Evolutionary conservation across 352 stramenopile species (phyloP), one percentile per base, ranked within the genome.

Genomic region (Globisporangium spinosum): DNA sequence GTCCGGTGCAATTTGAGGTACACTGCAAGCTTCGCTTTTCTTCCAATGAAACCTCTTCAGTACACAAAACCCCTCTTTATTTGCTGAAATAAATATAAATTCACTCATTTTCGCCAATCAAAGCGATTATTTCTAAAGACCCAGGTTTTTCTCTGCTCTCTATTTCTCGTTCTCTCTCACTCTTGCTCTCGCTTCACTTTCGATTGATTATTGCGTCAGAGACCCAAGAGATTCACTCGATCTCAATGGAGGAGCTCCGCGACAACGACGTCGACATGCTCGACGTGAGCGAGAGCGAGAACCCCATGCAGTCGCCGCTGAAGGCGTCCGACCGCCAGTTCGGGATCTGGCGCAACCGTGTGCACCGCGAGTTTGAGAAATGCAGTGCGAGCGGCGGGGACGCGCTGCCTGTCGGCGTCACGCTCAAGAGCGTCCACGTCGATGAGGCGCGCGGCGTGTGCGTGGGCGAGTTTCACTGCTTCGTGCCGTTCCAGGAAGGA

Each of bases 281-380:
- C 20, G 62, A 69, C 62, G 56, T 17, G 25, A 71, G 51, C 53
- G 38, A 27, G 20, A 71, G 51, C 53, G 38, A 27, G n/a, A 58
- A 17, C 25, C 15, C n/a, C 20, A 17, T 8, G n/a, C 20, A 47
- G 45, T 27, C 49, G 23, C 53, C 58, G 40, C 49, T 38, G 23
- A 32, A 59, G n/a, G 67, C 71, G 17, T 58, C 49, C 65, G 67
- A 80, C 57, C 80, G 78, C 15, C 85, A 93, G 65, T 84, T 80
- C 63, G 73, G 72, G 15, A 92, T 94, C 64, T 94, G 86, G 86
- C 77, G 74, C 57, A 94, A 70, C 29, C 86, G 86, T 61, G 77
- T 91, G 49, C 80, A 83, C 51, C 82, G 79, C 47, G 86, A 94
- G 72, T 73, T 90, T 22, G 81, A 90, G n/a, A 93, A 93, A 59